phyloP scores from a whole-genome alignment of 192 early-diverging fungal genomes.

The Podila minutissima region DNA sequence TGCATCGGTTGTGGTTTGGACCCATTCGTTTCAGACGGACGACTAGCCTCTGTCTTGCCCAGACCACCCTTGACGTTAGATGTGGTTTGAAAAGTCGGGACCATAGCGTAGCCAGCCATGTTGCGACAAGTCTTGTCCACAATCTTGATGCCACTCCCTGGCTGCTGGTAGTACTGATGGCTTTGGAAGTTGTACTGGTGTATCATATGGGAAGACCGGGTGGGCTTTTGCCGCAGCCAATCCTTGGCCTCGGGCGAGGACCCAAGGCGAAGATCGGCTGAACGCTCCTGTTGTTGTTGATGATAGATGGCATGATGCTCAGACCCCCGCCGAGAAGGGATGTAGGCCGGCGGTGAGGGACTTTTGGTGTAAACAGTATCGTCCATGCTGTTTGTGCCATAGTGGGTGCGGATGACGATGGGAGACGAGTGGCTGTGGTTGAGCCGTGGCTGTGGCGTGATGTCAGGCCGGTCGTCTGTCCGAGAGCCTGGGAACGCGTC shows the following conservation, averaged over 20 bases:
- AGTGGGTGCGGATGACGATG: slow-evolving; percentile 13
- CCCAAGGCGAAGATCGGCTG: slow-evolving; percentile 23
- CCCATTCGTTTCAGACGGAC: not conserved
- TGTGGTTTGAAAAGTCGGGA: slow-evolving; percentile 6
- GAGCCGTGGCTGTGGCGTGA: not conserved
- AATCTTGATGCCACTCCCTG: slow-evolving; percentile 34
- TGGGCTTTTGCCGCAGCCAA: slow-evolving; percentile 48
- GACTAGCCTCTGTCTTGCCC: no score
- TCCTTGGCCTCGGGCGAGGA: slow-evolving; percentile 48
- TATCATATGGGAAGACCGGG: slow-evolving; percentile 38
- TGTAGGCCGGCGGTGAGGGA: slow-evolving; percentile 8
- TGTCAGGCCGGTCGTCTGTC: not conserved
- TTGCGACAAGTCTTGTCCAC: slow-evolving; percentile 48
- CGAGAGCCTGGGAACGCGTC: not conserved
- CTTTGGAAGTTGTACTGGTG: slow-evolving; percentile 52
- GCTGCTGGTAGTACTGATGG: slow-evolving; percentile 37
- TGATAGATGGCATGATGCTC: slow-evolving; percentile 19
- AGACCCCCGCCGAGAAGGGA: slow-evolving; percentile 35
- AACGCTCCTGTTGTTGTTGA: slow-evolving; percentile 21
- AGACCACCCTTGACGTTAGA: no score
- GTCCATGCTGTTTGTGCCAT: slow-evolving; percentile 17
- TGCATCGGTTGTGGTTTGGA: not conserved
- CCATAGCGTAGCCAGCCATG: slow-evolving; percentile 38
- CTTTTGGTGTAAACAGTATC: slow-evolving; percentile 6
- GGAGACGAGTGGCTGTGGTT: slow-evolving; percentile 22